These are phyloP conservation scores for Cornus suecica DNA, from an alignment of 148 eudicot species.

Conservation along the genomic window DNA sequence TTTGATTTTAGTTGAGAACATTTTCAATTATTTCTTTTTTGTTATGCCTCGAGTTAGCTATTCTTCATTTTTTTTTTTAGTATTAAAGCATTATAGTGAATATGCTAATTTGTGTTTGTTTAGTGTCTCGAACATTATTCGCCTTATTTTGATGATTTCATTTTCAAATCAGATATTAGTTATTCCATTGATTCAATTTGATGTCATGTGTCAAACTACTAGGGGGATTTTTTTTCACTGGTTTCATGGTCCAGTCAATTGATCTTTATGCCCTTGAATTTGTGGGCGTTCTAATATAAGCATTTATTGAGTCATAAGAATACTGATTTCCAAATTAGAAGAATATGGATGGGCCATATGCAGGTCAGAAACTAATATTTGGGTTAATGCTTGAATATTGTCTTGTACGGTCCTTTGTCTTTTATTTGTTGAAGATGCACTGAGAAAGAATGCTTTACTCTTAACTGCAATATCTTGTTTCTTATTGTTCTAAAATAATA, in stretches of 20 bases:
- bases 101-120: neutral
- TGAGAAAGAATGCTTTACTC: neutral
- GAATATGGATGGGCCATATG: neutral
- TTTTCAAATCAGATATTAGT: neutral
- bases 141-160: neutral
- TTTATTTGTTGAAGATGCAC: neutral
- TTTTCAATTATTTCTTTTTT: too few species aligned
- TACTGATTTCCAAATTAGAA: neutral
- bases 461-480: neutral
- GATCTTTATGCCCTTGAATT: too few species aligned
- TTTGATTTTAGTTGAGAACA: neutral
- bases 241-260: too few species aligned
- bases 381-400: neutral
- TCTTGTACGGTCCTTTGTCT: neutral
- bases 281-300: too few species aligned
- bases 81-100: too few species aligned
- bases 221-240: too few species aligned
- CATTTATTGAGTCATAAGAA: too few species aligned
- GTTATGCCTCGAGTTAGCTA: neutral
- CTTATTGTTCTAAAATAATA: too few species aligned
- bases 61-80: neutral
- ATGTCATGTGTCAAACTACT: neutral
- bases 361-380: neutral
- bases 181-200: neutral
- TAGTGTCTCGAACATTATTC: neutral